Percentiles rank a stretch among this genome's conserved stretches.
Evolutionary conservation across 2,329 filamentous ascomycete species (phyloP).

Genomic region (Penicillium sp.): DNA sequence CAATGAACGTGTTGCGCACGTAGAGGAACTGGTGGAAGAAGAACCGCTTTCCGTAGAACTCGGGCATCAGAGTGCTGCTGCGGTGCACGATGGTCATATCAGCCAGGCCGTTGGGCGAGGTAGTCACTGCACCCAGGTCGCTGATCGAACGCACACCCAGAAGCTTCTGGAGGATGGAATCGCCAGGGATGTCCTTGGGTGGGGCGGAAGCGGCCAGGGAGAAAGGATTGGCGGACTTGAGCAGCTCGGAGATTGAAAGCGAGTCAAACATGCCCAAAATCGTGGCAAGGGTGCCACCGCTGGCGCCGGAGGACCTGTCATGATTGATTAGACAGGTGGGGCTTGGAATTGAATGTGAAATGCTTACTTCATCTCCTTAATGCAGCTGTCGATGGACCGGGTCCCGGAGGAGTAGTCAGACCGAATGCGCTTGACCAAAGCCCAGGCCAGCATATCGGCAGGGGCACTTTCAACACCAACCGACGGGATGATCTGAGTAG

Average conservation of each 20-base stretch:
- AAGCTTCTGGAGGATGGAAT: slow-evolving; percentile 30
- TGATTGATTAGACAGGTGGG: slow-evolving; percentile 3
- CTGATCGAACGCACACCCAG: slow-evolving; percentile 55
- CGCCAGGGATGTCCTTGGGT: slow-evolving; percentile 31
- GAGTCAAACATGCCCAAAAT: slow-evolving; percentile 56
- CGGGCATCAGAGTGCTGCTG: slow-evolving; percentile 57
- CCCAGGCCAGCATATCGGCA: slow-evolving; percentile 55
- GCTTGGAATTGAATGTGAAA: slow-evolving; percentile 7
- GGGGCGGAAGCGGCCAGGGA: slow-evolving; percentile 48
- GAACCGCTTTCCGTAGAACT: slow-evolving; percentile 60
- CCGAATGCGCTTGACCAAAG: slow-evolving; percentile 54
- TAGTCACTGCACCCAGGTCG: slow-evolving; percentile 59
- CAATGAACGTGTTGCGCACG: slow-evolving; percentile 50
- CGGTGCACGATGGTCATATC: slow-evolving; percentile 60
- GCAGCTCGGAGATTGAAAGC: slow-evolving; percentile 47
- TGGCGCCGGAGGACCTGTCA: slow-evolving; percentile 44
- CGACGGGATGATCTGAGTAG: slow-evolving; percentile 55
- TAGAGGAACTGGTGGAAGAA: slow-evolving; percentile 57
- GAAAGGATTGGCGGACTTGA: slow-evolving; percentile 51
- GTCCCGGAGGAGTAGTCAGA: slow-evolving; percentile 51
- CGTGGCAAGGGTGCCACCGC: slow-evolving; percentile 65
- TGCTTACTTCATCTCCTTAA: slow-evolving; percentile 53
- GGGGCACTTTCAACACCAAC: slow-evolving; percentile 62
- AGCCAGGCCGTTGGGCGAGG: slow-evolving; percentile 51
- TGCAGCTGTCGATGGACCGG: slow-evolving; percentile 51